A percentile compares a stretch with the other conserved stretches of the same genome.
Evolutionary conservation across 2,329 filamentous ascomycete genomes (phyloP).

Genomic region (Aspergillus sp.): DNA sequence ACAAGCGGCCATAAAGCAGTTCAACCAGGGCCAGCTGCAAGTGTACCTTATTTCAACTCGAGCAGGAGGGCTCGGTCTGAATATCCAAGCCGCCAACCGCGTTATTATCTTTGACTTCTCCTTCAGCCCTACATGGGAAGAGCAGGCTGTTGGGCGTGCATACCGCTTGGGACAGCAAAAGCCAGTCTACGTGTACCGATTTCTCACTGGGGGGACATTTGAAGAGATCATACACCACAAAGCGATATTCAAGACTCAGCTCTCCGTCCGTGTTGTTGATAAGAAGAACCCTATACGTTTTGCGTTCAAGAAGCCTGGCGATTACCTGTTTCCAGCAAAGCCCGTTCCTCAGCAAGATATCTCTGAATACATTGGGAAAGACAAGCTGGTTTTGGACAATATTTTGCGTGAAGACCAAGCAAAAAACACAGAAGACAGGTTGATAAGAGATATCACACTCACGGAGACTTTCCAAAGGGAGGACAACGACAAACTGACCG

Average conservation of each 20-base stretch:
- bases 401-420: constrained; percentile 30
- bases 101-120: constrained; percentile 83
- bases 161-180: constrained; percentile 84
- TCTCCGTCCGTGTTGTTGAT: constrained; percentile 79
- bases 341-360: constrained; percentile 55
- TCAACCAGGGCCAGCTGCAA: constrained; percentile 59
- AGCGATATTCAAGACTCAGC: constrained; percentile 77
- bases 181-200: constrained; percentile 79
- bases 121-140: constrained; percentile 78
- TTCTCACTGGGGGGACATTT: constrained; percentile 75
- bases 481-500: constrained; percentile 62
- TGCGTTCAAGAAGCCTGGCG: constrained; percentile 54
- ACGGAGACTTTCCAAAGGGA: constrained; percentile 74
- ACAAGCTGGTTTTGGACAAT: constrained; percentile 60
- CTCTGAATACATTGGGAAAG: constrained; percentile 57
- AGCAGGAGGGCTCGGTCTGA: constrained; percentile 80
- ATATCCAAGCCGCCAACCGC: constrained; percentile 79
- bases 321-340: constrained; percentile 62
- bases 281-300: constrained; percentile 72
- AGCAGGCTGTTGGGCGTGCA: constrained; percentile 82
- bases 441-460: constrained; percentile 54
- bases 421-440: constrained; percentile 12
- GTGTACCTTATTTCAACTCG: constrained; percentile 80
- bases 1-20: constrained; percentile 64
- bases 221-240: constrained; percentile 73